phyloP scores from a whole-genome alignment of 2,329 filamentous ascomycete species.

The Ambrosiella cleistominuta region DNA sequence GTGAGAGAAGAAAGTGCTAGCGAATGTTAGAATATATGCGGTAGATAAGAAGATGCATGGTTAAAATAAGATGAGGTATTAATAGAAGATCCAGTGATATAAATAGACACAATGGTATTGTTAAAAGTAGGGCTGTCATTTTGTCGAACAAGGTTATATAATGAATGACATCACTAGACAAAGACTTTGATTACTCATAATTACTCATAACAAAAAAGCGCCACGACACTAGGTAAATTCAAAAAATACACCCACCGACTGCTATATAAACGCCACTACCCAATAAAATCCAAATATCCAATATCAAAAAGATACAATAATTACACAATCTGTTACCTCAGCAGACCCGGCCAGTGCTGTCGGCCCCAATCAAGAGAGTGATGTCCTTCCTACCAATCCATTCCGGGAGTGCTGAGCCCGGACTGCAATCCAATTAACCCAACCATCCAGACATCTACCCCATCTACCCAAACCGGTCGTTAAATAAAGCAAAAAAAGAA shows the following conservation, averaged over 20 bases:
- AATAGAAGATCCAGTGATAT: no score
- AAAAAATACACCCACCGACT: not conserved
- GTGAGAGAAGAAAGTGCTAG: slow-evolving; percentile 58
- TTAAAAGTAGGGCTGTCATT: no score
- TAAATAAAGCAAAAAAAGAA: slow-evolving; percentile 1
- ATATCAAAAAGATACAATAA: not conserved
- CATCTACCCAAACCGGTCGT: not conserved
- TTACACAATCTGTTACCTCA: not conserved
- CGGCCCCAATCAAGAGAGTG: not conserved
- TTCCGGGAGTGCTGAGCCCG: not conserved
- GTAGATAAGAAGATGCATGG: slow-evolving; percentile 12
- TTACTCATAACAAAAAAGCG: not conserved
- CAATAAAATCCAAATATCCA: not conserved
- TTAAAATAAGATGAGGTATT: not conserved
- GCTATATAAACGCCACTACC: not conserved
- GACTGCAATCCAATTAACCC: not conserved
- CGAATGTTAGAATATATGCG: slow-evolving; percentile 57
- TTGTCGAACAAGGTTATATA: no score
- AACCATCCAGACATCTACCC: not conserved
- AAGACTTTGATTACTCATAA: not conserved
- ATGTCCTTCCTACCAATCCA: not conserved
- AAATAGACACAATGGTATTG: no score
- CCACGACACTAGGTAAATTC: not conserved
- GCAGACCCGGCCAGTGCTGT: slow-evolving; percentile 1
- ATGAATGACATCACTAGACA: not conserved